Conservation (phyloP, 352 stramenopile genomes). For the Pythium phragmiticola region DNA sequence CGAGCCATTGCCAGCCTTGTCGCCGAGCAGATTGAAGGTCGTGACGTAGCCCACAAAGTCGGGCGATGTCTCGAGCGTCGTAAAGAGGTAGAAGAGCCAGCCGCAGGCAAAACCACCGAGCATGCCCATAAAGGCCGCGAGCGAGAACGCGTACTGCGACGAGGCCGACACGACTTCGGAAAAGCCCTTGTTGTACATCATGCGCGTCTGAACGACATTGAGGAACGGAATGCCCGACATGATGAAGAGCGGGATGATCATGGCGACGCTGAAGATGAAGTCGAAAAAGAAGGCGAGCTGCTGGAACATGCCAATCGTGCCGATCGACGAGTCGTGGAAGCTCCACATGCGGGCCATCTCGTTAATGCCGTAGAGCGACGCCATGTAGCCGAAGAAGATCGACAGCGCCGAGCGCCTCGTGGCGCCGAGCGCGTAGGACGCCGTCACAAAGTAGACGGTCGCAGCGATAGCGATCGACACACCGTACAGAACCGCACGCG, state of each 20-base stretch:
- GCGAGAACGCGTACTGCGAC: constrained; percentile 84
- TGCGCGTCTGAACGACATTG: constrained; percentile 87
- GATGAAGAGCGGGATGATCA: constrained; percentile 75
- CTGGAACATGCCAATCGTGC: constrained; percentile 64
- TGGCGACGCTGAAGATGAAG: constrained; percentile 72
- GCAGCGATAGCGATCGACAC: constrained; percentile 36
- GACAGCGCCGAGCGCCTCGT: constrained; percentile 41
- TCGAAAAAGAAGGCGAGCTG: constrained; percentile 86
- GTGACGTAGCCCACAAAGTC: constrained; percentile 79
- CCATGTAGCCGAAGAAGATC: constrained; percentile 84
- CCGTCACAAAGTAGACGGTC: constrained; percentile 50
- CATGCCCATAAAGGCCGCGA: constrained; percentile 76
- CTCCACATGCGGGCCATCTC: constrained; percentile 86
- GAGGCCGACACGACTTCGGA: constrained; percentile 83
- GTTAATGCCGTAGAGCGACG: constrained; percentile 74
- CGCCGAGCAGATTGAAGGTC: constrained; percentile 67
- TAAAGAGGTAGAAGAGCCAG: constrained; percentile 83
- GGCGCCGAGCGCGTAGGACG: constrained; percentile 38
- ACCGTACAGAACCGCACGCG: constrained; percentile 58
- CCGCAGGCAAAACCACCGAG: constrained; percentile 66
- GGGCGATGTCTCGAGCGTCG: constrained; percentile 64
- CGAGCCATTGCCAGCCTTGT: constrained; percentile 54
- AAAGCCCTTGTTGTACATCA: constrained; percentile 92
- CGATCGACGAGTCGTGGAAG: constrained; percentile 67
- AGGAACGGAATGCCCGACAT: constrained; percentile 84